Base-by-base conservation (phyloP, 2,329 filamentous ascomycete genomes). In the Talaromyces sp. region DNA sequence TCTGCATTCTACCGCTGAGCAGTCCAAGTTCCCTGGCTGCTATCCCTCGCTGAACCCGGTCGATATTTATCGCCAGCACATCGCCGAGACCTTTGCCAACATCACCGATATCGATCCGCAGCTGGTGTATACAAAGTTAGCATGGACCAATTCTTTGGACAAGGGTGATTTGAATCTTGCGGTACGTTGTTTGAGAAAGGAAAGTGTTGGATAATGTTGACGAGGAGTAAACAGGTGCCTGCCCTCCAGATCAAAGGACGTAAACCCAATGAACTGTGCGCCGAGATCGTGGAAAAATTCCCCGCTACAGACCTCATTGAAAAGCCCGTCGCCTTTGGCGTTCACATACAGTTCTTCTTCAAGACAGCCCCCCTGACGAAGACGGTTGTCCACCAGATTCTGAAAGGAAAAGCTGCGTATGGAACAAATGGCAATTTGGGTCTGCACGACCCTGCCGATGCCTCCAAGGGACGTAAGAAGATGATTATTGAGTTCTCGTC, bases 321-420 rank as follows among this genome's bases (percentile, higher is more conserved):
- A 63, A 79, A 80, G 60, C 85, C 86, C 2, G 76, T 78, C 29
- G 76, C 80, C 21, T 79, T 81, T 55, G 86, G 85, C 62, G 80
- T 82, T 10, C 86, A 86, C 64, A 75, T 90, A 13, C 82, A 83
- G 58, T 88, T 89, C 75, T 86, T 87, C 74, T 89, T 87, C 80
- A 84, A 85, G 68, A 79, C 84, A 0, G 73, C 76, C 17, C 77
- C 81, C 8, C 78, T 89, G 24, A 80, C 81, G 10, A 78, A 80
- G 32, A 77, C 86, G 21, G 78, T 89, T 13, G 71, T 90, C 6
- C 80, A 82, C 4, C 82, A 83, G 61, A 84, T 89, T 56, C 77
- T 85, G 61, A 81, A 83, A 66, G 80, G 83, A 50, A 81, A 81
- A 62, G 70, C 74, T 2, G 74, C 77, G 21, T 90, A 84, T 68